Evolutionary conservation across 2,329 filamentous ascomycete species (phyloP).

Genomic region (Microthyrium microscopicum): DNA sequence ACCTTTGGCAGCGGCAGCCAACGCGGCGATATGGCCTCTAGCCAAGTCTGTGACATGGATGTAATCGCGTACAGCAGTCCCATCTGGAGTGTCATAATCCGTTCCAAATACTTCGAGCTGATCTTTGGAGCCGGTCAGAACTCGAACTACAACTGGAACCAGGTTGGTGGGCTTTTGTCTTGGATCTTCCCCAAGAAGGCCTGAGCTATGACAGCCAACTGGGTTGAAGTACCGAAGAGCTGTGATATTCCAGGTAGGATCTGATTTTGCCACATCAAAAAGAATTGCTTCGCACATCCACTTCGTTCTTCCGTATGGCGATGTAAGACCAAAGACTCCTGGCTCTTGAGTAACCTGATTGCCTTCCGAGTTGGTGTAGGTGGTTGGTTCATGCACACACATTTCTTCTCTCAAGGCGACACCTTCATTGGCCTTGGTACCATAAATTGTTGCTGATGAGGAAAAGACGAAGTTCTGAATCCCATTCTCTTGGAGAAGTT

Average conservation of each 20-base stretch:
- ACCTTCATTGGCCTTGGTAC: conserved; percentile 26
- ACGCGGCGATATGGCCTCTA: conserved; percentile 44
- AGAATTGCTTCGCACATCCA: conserved; percentile 52
- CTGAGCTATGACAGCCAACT: conserved; percentile 47
- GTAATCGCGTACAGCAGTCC: conserved; percentile 50
- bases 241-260: conserved; percentile 45
- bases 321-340: conserved; percentile 42
- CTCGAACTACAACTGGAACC: conserved; percentile 45
- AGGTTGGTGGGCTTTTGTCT: conserved; percentile 45
- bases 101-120: conserved; percentile 44
- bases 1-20: conserved; percentile 22
- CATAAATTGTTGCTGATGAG: conserved; percentile 51
- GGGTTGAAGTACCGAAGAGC: conserved; percentile 53
- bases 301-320: conserved; percentile 50
- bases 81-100: conserved; percentile 48
- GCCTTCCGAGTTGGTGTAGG: conserved; percentile 29
- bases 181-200: conserved; percentile 47
- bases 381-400: conserved; percentile 33
- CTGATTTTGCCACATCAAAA: conserved; percentile 42
- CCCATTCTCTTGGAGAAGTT: conserved; percentile 38
- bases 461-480: conserved; percentile 54
- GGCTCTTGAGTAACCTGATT: conserved; percentile 25
- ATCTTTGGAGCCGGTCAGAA: conserved; percentile 37
- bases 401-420: conserved; percentile 38
- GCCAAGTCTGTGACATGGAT: conserved; percentile 52